Percentiles rank a stretch among this genome's conserved stretches.
These are phyloP conservation scores for Neopestalotiopsis clavispora DNA, from an alignment of 2,329 filamentous ascomycete genomes.

Conservation along the genomic window DNA sequence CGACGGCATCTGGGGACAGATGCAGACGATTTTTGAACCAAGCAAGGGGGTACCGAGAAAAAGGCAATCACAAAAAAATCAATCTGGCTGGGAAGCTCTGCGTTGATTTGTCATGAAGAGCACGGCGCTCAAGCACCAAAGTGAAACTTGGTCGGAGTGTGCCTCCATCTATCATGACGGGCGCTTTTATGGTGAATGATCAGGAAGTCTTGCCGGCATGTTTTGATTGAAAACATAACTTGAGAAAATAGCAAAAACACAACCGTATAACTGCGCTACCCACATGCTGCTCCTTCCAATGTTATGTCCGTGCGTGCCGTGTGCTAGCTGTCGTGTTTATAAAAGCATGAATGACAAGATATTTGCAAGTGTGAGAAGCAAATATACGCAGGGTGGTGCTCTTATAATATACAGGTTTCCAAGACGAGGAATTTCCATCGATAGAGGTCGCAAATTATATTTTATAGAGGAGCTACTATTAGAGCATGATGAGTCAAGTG, in stretches of 20 bases:
- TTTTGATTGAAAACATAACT: not conserved
- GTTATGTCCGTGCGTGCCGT: too few relatives aligned
- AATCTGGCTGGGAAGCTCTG: constrained; percentile 3
- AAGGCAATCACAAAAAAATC: constrained; percentile 3
- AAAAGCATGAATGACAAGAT: too few relatives aligned
- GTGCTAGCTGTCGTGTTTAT: too few relatives aligned
- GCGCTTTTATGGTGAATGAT: not conserved
- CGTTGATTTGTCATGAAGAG: constrained; percentile 1
- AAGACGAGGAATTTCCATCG: too few relatives aligned
- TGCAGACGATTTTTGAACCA: not conserved
- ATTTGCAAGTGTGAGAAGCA: too few relatives aligned
- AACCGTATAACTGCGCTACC: not conserved
- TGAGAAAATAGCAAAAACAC: not conserved
- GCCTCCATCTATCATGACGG: not conserved
- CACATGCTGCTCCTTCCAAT: too few relatives aligned
- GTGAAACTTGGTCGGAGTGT: not conserved
- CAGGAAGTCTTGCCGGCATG: not conserved
- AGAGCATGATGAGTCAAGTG: too few relatives aligned
- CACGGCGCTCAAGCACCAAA: not conserved
- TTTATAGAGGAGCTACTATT: too few relatives aligned
- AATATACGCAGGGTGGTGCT: too few relatives aligned
- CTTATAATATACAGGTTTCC: too few relatives aligned
- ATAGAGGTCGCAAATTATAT: too few relatives aligned
- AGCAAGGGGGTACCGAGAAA: not conserved
- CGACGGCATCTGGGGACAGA: not conserved